Percentiles rank a stretch among this genome's conserved stretches.
Conservation (phyloP, 768 basidiomycete genomes). For the Tylopilus sp. region DNA sequence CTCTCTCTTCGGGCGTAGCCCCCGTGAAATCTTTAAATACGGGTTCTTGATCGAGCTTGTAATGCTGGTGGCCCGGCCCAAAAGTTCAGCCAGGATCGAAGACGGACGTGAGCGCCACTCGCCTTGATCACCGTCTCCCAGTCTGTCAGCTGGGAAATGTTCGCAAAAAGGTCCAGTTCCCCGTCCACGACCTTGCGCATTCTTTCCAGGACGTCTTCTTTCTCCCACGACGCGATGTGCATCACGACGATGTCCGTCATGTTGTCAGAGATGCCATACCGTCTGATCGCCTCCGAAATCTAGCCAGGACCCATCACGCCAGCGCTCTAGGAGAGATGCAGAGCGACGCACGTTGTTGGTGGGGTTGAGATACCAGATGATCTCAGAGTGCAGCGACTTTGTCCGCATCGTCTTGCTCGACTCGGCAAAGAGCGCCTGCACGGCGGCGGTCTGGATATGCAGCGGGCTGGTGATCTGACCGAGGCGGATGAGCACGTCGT, state of each 20-base stretch:
- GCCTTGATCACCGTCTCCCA: conserved; percentile 78
- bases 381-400: conserved; percentile 87
- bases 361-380: conserved; percentile 84
- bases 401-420: conserved; percentile 62
- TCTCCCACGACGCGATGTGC: conserved; percentile 47
- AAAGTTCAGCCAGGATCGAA: neutral
- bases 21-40: conserved; percentile 36
- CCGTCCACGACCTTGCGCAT: conserved; percentile 65
- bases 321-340: neutral
- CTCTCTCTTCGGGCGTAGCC: conserved; percentile 35
- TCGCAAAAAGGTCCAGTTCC: conserved; percentile 43
- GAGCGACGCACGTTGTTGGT: conserved; percentile 67
- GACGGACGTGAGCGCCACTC: conserved; percentile 9
- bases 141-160: conserved; percentile 53
- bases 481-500: conserved; percentile 4
- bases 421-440: conserved; percentile 74
- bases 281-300: conserved; percentile 86
- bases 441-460: conserved; percentile 81
- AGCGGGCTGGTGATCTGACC: conserved; percentile 75
- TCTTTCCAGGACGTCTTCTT: conserved; percentile 41
- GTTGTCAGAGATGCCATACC: conserved; percentile 76
- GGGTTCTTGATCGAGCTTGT: conserved; percentile 63
- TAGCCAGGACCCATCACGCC: conserved; percentile 25
- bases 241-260: conserved; percentile 71
- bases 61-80: conserved; percentile 44